phyloP scores from a whole-genome alignment of 208 protist genomes.

The Wallacemonas rigidus region DNA sequence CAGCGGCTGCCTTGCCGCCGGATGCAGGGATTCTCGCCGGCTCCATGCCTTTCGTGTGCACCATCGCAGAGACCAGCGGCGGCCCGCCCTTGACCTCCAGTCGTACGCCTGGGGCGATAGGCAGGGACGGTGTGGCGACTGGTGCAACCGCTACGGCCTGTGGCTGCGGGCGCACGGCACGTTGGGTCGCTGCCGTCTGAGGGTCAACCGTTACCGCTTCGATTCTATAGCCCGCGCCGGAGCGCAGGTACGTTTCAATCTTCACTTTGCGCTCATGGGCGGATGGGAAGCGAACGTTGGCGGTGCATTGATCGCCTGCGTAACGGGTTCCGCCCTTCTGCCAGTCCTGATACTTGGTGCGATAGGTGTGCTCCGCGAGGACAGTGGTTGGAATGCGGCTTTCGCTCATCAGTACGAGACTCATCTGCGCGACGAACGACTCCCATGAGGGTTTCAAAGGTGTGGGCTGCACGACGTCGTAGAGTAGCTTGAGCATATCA shows the following conservation, averaged over 20 bases:
- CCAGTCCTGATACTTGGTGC: conserved; percentile 89
- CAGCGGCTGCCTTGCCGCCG: conserved; percentile 22
- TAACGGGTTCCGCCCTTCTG: conserved; percentile 88
- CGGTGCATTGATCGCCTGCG: conserved; percentile 48
- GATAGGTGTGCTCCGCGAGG: conserved; percentile 67
- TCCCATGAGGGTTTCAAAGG: conserved; percentile 69
- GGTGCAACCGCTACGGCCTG: conserved; percentile 9
- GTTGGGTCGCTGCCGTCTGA: conserved; percentile 23
- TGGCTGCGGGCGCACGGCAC: neutral
- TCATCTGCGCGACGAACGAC: conserved; percentile 59
- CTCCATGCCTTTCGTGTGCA: neutral
- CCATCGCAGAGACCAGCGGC: conserved; percentile 16
- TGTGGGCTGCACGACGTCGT: conserved; percentile 53
- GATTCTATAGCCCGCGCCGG: conserved; percentile 54
- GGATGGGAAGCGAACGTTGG: conserved; percentile 86
- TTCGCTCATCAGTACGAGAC: conserved; percentile 60
- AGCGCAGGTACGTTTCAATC: conserved; percentile 73
- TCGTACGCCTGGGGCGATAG: conserved; percentile 5
- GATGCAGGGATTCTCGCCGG: conserved; percentile 13
- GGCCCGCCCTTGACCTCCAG: conserved; percentile 24
- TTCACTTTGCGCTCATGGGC: conserved; percentile 71
- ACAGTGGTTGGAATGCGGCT: conserved; percentile 58
- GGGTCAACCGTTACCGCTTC: conserved; percentile 45
- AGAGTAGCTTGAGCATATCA: conserved; percentile 83
- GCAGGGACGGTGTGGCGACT: neutral